These are phyloP conservation scores for Picochlorum sp. DNA, from an alignment of 139 green algal genomes.

Conservation along the genomic window DNA sequence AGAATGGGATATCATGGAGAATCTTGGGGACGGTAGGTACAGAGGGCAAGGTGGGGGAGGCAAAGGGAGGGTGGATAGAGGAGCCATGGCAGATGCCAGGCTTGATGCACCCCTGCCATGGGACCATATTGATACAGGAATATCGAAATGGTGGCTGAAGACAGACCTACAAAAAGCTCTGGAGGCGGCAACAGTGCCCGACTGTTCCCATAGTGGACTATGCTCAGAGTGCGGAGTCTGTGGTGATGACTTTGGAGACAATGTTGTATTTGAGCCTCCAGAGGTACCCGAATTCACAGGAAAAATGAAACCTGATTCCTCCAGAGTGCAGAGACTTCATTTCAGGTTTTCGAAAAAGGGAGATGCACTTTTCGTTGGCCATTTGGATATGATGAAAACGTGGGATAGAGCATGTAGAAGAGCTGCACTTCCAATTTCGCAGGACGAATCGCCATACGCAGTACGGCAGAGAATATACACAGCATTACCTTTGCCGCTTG, in stretches of 20 bases:
- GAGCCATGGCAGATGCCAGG: conserved; percentile 42
- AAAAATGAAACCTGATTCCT: conserved; percentile 34
- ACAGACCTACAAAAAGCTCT: conserved; percentile 62
- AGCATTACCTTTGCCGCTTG: conserved; percentile 44
- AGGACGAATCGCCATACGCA: conserved; percentile 38
- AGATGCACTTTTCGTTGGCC: conserved; percentile 58
- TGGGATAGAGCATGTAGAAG: conserved; percentile 54
- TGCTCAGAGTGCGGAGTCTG: conserved; percentile 71
- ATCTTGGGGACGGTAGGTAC: conserved; percentile 51
- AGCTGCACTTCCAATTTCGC: conserved; percentile 42
- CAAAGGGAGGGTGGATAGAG: conserved; percentile 59
- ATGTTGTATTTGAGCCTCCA: conserved; percentile 50
- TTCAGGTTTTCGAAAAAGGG: conserved; percentile 41
- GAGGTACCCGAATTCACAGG: conserved; percentile 51
- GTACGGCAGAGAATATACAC: conserved; percentile 38
- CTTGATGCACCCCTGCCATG: conserved; percentile 64
- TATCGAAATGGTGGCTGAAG: conserved; percentile 71
- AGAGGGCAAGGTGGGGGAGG: conserved; percentile 48
- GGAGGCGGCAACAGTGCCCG: conserved; percentile 59
- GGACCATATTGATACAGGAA: conserved; percentile 66
- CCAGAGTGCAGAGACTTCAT: conserved; percentile 36
- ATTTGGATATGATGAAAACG: conserved; percentile 52
- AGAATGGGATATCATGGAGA: conserved; percentile 69
- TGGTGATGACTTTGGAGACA: conserved; percentile 46
- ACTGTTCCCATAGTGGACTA: conserved; percentile 57